Conservation (phyloP, 2,329 filamentous ascomycete species). For the Talaromyces marneffei region DNA sequence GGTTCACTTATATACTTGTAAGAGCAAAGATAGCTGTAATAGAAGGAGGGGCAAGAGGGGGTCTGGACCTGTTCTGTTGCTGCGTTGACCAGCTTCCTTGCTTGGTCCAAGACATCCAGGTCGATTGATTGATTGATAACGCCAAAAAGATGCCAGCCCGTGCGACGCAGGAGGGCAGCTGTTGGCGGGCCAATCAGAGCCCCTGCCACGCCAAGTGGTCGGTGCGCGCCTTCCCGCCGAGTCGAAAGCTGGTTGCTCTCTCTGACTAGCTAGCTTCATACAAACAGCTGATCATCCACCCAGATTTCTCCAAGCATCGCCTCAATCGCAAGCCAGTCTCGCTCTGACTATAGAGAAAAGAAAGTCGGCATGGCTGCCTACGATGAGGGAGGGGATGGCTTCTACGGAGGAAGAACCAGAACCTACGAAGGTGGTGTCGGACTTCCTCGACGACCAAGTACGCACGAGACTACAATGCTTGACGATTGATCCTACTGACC, state of each 20-base stretch:
- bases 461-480: constrained; percentile 12
- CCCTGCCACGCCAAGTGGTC: neutral
- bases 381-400: constrained; percentile 35
- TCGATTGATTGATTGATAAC: neutral
- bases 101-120: neutral
- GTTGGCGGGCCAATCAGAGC: constrained; percentile 3
- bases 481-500: neutral
- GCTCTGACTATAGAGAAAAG: neutral
- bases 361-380: constrained; percentile 30
- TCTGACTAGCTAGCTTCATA: neutral
- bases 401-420: constrained; percentile 27
- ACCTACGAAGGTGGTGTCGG: constrained; percentile 31
- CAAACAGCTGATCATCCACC: neutral
- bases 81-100: neutral
- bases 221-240: neutral
- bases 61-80: neutral
- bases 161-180: neutral
- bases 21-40: neutral
- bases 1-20: neutral
- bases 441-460: constrained; percentile 39
- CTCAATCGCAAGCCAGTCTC: neutral
- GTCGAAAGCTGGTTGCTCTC: neutral
- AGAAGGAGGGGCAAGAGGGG: neutral
- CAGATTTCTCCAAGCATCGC: neutral
- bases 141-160: neutral